Base-by-base conservation (phyloP, 108 stramenopile genomes). In the Nitzschia putrida region DNA sequence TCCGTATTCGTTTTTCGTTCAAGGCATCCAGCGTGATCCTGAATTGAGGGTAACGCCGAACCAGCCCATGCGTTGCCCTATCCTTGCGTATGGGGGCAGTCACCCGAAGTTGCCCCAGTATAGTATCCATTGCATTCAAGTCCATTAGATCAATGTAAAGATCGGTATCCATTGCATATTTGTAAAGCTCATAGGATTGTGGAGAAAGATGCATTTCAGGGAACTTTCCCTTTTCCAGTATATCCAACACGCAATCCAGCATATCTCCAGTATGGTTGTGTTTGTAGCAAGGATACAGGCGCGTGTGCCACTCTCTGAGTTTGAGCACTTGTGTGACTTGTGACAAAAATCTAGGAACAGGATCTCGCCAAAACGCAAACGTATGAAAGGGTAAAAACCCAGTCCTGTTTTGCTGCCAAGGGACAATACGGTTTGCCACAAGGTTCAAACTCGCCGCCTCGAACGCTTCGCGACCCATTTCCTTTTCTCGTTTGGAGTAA, bases 151-250 rank as follows among this genome's bases (percentile, higher is more conserved):
- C 61, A 38, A 45, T 47, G 23, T 45, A 63, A 4, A 63, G 43
- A 47, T 63, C 43, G 12, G 43, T 21, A 1, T 43, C 43, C 61
- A 45, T 63, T 41, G 44, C 61, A 44, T 63, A 43, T 47, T 63
- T 63, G 61, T 44, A 63, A 3, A 63, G 61, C 22, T 63, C 61
- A 63, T 40, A 63, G 20, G 61, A 44, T 63, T 63, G 37, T n/a
- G 42, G 61, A 45, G 58, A 21, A 44, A 63, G 44, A 24, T 47
- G 61, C 58, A 59, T 59, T 59, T 59, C 58, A 16, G 58, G 58
- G 38, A 59, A 40, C 34, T 2, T 59, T 10, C 58, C 58, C 34
- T 25, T 59, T 41, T 59, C 58, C 14, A 59, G 58, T 8, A 18
- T 59, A 26, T 59, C 58, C 26, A 59, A 39, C 13, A 59, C 58